Percentiles rank a stretch among this genome's conserved stretches.
These are phyloP conservation scores for Leptographium lundbergii DNA, from an alignment of 2,329 filamentous ascomycete genomes.

Conservation along the genomic window DNA sequence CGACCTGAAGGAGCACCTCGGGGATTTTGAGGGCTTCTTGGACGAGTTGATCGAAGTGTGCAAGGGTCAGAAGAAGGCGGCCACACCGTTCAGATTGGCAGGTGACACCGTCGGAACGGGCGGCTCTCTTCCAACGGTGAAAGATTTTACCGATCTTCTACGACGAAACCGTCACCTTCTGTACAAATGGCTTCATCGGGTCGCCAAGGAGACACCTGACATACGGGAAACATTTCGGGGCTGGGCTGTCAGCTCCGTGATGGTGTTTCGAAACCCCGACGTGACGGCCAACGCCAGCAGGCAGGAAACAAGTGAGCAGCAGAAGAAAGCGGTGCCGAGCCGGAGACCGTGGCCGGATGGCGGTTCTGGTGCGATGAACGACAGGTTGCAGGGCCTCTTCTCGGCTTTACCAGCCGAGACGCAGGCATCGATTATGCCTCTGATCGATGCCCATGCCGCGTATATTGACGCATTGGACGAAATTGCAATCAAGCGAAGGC, in stretches of 20 bases:
- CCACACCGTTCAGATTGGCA: conserved; percentile 1
- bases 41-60: conserved; percentile 54
- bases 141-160: conserved; percentile 59
- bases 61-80: conserved; percentile 20
- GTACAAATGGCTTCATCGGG: conserved; percentile 60
- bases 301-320: not conserved
- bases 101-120: not conserved
- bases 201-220: conserved; percentile 55
- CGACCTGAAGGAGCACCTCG: conserved; percentile 56
- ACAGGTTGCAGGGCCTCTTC: conserved; percentile 29
- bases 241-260: conserved; percentile 46
- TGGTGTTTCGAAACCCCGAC: conserved; percentile 33
- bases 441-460: conserved; percentile 45
- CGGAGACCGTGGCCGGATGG: conserved; percentile 17
- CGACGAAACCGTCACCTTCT: conserved; percentile 48
- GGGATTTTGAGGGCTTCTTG: conserved; percentile 54
- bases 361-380: conserved; percentile 24
- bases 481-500: conserved; percentile 42
- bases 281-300: conserved; percentile 4
- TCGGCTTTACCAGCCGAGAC: conserved; percentile 31
- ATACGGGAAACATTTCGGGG: conserved; percentile 46
- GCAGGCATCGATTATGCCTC: conserved; percentile 30
- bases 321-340: not conserved
- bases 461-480: conserved; percentile 46
- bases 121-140: conserved; percentile 44